Percentiles rank a stretch among this genome's conserved stretches.
Conservation (phyloP, 23 red algal species). For the Chondrus crispus region DNA sequence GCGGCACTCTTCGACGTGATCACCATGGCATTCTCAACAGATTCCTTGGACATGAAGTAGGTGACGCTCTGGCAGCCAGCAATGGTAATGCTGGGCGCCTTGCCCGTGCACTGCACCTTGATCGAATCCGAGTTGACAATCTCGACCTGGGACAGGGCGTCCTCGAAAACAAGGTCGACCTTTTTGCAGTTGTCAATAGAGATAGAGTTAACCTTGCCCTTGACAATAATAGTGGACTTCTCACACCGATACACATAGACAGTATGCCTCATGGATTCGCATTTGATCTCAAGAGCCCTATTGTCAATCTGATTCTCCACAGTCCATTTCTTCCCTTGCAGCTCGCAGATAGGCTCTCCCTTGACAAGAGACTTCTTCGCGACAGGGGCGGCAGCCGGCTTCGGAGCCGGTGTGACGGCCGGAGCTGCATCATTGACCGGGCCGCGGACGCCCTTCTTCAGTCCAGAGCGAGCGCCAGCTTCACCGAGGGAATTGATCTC, state of each 20-base stretch:
- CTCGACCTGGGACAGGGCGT: slow-evolving; percentile 69
- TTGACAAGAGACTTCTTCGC: background rate
- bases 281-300: slow-evolving; percentile 52
- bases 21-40: slow-evolving; percentile 74
- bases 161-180: slow-evolving; percentile 82
- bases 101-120: slow-evolving; percentile 73
- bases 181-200: slow-evolving; percentile 88
- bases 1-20: slow-evolving; percentile 91
- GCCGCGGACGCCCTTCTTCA: slow-evolving; percentile 86
- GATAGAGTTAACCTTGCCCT: slow-evolving; percentile 85
- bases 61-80: slow-evolving; percentile 73
- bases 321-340: slow-evolving; percentile 76
- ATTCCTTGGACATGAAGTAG: slow-evolving; percentile 68
- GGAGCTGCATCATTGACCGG: slow-evolving; percentile 68
- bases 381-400: slow-evolving; percentile 36
- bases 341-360: slow-evolving; percentile 53
- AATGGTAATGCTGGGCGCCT: slow-evolving; percentile 76
- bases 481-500: slow-evolving; percentile 81
- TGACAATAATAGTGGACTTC: slow-evolving; percentile 75
- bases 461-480: slow-evolving; percentile 45
- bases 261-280: slow-evolving; percentile 80
- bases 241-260: slow-evolving; percentile 96
- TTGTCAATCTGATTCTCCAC: slow-evolving; percentile 71
- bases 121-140: slow-evolving; percentile 84
- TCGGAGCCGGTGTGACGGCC: background rate